phyloP scores from a whole-genome alignment of 139 green algal species.

The Picochlorum sp. region DNA sequence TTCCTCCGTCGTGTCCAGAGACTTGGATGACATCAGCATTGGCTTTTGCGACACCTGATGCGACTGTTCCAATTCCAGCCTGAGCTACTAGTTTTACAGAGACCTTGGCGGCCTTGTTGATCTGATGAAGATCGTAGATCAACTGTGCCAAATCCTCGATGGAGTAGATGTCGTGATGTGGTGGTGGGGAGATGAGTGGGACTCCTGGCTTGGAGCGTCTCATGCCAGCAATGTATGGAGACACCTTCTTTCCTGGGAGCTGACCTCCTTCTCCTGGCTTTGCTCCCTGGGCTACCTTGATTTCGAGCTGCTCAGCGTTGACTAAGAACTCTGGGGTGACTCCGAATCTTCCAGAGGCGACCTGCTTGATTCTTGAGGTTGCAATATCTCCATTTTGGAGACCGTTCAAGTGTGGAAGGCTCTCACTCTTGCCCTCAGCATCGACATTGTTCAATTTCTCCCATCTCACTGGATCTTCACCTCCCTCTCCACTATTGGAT shows the following conservation, averaged over 20 bases:
- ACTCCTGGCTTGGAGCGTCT: constrained; percentile 94
- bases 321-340: constrained; percentile 97
- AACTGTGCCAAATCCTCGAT: constrained; percentile 99
- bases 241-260: constrained; percentile 92
- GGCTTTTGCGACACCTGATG: constrained; percentile 94
- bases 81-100: constrained; percentile 97
- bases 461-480: constrained; percentile 88
- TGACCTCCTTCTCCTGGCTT: constrained; percentile 94
- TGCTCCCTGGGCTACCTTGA: constrained; percentile 95
- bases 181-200: constrained; percentile 94
- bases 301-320: constrained; percentile 98
- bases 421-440: constrained; percentile 55
- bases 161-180: constrained; percentile 99
- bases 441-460: constrained; percentile 66
- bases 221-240: constrained; percentile 93
- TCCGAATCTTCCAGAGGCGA: constrained; percentile 91
- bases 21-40: constrained; percentile 97
- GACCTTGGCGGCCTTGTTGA: constrained; percentile 83
- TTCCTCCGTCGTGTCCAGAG: constrained; percentile 95
- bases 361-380: constrained; percentile 92
- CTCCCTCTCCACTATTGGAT: constrained; percentile 77
- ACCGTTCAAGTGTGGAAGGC: constrained; percentile 84
- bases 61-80: constrained; percentile 96
- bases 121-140: constrained; percentile 92
- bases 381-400: constrained; percentile 91